Conservation (phyloP, 208 protist species). For the Acanthamoeba culbertsoni region DNA sequence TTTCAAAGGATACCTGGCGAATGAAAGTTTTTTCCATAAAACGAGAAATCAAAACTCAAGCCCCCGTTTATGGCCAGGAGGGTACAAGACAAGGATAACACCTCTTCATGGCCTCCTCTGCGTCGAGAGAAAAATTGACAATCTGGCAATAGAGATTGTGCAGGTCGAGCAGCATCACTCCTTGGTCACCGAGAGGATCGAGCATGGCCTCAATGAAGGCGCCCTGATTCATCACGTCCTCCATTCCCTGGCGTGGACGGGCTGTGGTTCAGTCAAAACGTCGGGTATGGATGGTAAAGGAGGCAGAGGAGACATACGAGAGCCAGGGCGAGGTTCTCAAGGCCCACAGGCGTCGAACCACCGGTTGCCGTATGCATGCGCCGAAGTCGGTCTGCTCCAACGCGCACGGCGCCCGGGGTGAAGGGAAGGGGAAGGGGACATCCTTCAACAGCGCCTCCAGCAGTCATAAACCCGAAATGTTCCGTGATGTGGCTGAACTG, state of each 20-base stretch:
- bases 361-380: neutral
- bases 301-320: neutral
- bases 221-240: neutral
- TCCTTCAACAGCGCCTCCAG: neutral
- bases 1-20: neutral
- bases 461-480: slow-evolving; percentile 40
- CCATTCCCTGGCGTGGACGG: neutral
- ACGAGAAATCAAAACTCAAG: neutral
- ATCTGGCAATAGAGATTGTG: slow-evolving; percentile 44
- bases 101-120: neutral
- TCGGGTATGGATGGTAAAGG: neutral
- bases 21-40: too few species aligned
- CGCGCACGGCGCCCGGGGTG: neutral
- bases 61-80: neutral
- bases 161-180: slow-evolving; percentile 10
- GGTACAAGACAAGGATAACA: neutral
- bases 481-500: neutral
- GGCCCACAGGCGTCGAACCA: neutral
- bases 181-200: neutral
- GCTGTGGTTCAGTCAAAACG: neutral
- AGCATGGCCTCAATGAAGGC: neutral
- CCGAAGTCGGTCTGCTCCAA: neutral
- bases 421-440: neutral
- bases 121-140: neutral
- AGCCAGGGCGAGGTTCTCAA: slow-evolving; percentile 27